A percentile compares a stretch with the other conserved stretches of the same genome.
These are phyloP conservation scores for Xylaria sp. DNA, from an alignment of 2,329 filamentous ascomycete species.

Conservation along the genomic window DNA sequence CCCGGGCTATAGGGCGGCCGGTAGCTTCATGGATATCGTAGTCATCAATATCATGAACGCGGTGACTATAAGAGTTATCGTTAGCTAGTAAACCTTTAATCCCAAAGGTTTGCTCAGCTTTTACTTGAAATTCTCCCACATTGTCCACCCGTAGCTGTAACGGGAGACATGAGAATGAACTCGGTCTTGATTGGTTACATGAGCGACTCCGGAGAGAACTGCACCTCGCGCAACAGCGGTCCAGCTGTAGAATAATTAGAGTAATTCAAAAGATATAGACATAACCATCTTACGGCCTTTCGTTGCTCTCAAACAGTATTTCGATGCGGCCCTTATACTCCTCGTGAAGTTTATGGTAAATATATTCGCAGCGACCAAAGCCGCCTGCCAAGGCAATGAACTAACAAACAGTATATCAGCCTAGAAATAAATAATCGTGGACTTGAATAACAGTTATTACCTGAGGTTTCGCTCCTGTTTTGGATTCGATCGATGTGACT, in stretches of 20 bases:
- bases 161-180: slow-evolving; percentile 26
- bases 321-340: slow-evolving; percentile 1
- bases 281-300: slow-evolving; percentile 22
- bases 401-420: slow-evolving; percentile 11
- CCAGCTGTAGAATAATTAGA: slow-evolving; percentile 18
- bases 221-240: slow-evolving; percentile 29
- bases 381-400: slow-evolving; percentile 30
- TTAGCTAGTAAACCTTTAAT: neutral
- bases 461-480: slow-evolving; percentile 2
- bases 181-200: neutral
- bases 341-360: slow-evolving; percentile 4
- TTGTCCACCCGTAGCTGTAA: slow-evolving; percentile 29
- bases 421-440: neutral
- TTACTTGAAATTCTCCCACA: slow-evolving; percentile 21
- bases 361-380: slow-evolving; percentile 29
- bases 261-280: neutral
- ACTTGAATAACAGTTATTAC: neutral
- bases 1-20: slow-evolving; percentile 9
- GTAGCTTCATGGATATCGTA: slow-evolving; percentile 10
- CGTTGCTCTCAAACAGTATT: slow-evolving; percentile 12
- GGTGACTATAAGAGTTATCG: neutral
- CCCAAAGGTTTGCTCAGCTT: neutral
- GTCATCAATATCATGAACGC: slow-evolving; percentile 11
- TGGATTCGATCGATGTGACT: neutral
- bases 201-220: slow-evolving; percentile 12